Conservation (phyloP, 805 yeast species). For the Kodamaea nitidulidarum region DNA sequence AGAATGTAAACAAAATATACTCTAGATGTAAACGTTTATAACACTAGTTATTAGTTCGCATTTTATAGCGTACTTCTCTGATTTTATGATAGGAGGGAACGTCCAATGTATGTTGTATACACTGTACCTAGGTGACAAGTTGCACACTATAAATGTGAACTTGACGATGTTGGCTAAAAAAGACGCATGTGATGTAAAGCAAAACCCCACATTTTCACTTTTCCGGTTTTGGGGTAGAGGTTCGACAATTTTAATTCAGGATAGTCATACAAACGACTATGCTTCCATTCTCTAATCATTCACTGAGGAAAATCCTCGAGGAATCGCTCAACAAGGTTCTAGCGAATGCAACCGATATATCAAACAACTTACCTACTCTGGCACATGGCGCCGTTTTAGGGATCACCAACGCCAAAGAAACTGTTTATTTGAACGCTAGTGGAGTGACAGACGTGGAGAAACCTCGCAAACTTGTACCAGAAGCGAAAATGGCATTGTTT, state of each 20-base stretch:
- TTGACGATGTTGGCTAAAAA: no score
- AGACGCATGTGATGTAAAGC: background rate
- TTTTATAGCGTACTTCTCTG: no score
- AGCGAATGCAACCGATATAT: conserved; percentile 3
- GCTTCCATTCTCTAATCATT: background rate
- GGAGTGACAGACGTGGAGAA: conserved; percentile 13
- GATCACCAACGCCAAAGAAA: conserved; percentile 20
- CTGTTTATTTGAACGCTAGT: conserved; percentile 19
- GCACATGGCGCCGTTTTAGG: conserved; percentile 15
- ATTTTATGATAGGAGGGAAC: no score
- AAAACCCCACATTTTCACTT: background rate
- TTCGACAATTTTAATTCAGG: no score
- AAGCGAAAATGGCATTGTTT: conserved; percentile 19
- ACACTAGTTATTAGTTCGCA: no score
- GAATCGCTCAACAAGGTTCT: conserved; percentile 6
- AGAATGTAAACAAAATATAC: no score
- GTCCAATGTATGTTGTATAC: no score
- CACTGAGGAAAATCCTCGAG: conserved; percentile 1
- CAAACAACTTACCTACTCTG: background rate
- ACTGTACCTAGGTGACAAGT: no score
- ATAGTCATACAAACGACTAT: background rate
- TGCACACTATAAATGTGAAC: no score
- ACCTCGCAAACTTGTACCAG: conserved; percentile 13
- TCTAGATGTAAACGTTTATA: no score
- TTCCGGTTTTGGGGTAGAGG: no score